Base-by-base conservation (phyloP, 2,329 filamentous ascomycete species). In the Calycina herbarum region DNA sequence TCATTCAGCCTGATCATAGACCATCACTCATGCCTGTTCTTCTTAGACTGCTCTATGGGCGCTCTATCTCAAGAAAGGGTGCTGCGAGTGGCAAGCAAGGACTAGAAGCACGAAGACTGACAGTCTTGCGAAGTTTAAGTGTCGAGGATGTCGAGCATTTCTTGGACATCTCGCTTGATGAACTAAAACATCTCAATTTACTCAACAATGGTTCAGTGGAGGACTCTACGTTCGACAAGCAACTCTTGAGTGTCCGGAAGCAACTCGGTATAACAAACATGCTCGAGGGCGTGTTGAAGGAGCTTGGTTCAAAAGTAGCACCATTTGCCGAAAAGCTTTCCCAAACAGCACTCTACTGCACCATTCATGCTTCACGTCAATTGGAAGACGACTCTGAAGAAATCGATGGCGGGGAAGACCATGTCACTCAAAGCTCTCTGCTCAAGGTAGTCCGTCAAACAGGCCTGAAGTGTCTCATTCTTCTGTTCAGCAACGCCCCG, bases 261-360 rank as follows among this genome's bases (percentile, higher is more conserved):
- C 94, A 97, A 77, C 85, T 95, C 66, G 95, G 96, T 81, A 87
- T 97, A 75, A 80, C 97, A 61, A 96, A 96, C 75, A 95, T 98
- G 92, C 83, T 95, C 60, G 89, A 93, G 66, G 88, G 94, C 11
- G 87, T 98, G 76, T 87, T 98, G 66, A 90, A 90, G 65, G 93
- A 95, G 62, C 85, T 98, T 42, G 93, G 94, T 62, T 87, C 85
- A 5, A 89, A 89, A 63, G 86, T 96, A 63, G 78, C 82, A 2
- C 85, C 87, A 0, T 94, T 91, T 71, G 84, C 89, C 59, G 80
- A 85, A 17, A 85, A 84, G 13, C 82, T 98, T 4, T 82, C 94
- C 68, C 88, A 94, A 71, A 86, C 93, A 0, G 83, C 96, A 0
- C 79, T 98, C 0, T 94, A 93, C 75, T 97, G 93, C 75, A 81